These are phyloP conservation scores for Pythium utonaiense DNA, from an alignment of 352 stramenopile genomes.

Conservation along the genomic window DNA sequence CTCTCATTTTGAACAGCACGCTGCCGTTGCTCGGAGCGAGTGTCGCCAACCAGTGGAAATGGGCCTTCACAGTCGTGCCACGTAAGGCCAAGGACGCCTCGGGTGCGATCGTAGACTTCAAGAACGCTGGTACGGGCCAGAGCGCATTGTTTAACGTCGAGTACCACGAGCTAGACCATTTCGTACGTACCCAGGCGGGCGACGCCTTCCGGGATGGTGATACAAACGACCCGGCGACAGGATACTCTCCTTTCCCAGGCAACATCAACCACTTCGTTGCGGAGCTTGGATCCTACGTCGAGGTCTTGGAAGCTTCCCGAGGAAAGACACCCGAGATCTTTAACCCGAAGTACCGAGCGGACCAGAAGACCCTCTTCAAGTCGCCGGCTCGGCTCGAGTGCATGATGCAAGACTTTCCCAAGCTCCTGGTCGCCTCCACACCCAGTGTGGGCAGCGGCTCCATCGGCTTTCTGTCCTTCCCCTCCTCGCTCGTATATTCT, in stretches of 20 bases:
- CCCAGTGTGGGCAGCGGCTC: slow-evolving; percentile 12
- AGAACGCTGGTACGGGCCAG: slow-evolving; percentile 17
- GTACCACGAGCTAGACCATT: slow-evolving; percentile 71
- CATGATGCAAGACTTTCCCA: slow-evolving; percentile 81
- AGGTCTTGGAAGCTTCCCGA: slow-evolving; percentile 39
- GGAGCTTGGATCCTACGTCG: slow-evolving; percentile 44
- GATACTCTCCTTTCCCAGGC: slow-evolving; percentile 59
- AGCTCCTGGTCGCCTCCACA: slow-evolving; percentile 42
- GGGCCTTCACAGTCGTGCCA: slow-evolving; percentile 92
- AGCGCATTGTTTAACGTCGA: slow-evolving; percentile 64
- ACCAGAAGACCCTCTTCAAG: slow-evolving; percentile 47
- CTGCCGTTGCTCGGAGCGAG: slow-evolving; percentile 88
- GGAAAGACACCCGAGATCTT: slow-evolving; percentile 69
- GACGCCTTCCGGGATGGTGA: slow-evolving; percentile 53
- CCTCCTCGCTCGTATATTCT: slow-evolving; percentile 58
- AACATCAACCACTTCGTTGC: slow-evolving; percentile 76
- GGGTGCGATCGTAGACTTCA: slow-evolving; percentile 59
- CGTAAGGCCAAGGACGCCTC: slow-evolving; percentile 92
- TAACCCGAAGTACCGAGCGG: slow-evolving; percentile 54
- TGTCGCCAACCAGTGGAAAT: slow-evolving; percentile 79
- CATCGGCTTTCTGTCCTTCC: slow-evolving; percentile 54
- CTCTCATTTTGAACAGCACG: slow-evolving; percentile 92
- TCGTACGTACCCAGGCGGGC: slow-evolving; percentile 43
- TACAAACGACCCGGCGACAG: slow-evolving; percentile 49
- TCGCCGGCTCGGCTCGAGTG: slow-evolving; percentile 64